Percentiles rank a stretch among this genome's conserved stretches.
Conservation (phyloP, 305 asterid species). For the Fraxinus sp. region DNA sequence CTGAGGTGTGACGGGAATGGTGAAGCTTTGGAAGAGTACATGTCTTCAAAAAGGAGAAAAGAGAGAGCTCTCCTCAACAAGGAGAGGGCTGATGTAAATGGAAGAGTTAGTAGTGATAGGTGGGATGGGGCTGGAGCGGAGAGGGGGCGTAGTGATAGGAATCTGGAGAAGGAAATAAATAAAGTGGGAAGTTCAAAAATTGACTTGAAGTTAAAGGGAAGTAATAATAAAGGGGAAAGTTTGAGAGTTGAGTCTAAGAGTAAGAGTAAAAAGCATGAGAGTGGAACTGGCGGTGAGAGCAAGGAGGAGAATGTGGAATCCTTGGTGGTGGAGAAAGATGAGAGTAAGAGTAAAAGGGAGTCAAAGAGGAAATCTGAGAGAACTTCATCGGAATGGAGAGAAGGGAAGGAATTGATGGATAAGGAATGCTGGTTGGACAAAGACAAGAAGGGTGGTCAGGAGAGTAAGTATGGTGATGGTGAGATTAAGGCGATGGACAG, state of each 20-base stretch:
- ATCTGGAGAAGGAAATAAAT: slow-evolving; percentile 37
- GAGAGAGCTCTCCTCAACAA: slow-evolving; percentile 55
- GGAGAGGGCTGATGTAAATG: slow-evolving; percentile 30
- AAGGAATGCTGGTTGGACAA: slow-evolving; percentile 67
- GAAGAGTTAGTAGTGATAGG: slow-evolving; percentile 46
- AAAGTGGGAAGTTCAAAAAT: slow-evolving; percentile 48
- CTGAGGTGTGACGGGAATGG: slow-evolving; percentile 61
- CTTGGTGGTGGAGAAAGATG: slow-evolving; percentile 56
- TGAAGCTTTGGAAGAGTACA: slow-evolving; percentile 62
- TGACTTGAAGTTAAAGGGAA: slow-evolving; percentile 57
- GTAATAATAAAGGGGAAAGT: slow-evolving; percentile 47
- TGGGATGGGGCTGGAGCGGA: slow-evolving; percentile 59
- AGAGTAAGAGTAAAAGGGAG: slow-evolving; percentile 62
- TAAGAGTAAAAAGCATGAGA: slow-evolving; percentile 62
- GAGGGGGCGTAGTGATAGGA: slow-evolving; percentile 36
- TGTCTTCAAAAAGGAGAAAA: slow-evolving; percentile 71
- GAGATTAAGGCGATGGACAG: slow-evolving; percentile 41
- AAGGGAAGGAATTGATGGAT: slow-evolving; percentile 66
- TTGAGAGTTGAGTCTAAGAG: slow-evolving; percentile 54
- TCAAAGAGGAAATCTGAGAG: slow-evolving; percentile 78
- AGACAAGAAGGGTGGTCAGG: slow-evolving; percentile 69
- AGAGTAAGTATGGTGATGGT: slow-evolving; percentile 49
- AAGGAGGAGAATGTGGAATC: slow-evolving; percentile 49
- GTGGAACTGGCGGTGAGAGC: slow-evolving; percentile 51
- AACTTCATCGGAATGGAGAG: slow-evolving; percentile 69